These are phyloP conservation scores for Pittosporum tobira DNA, from an alignment of 129 eudicot species.

Conservation along the genomic window DNA sequence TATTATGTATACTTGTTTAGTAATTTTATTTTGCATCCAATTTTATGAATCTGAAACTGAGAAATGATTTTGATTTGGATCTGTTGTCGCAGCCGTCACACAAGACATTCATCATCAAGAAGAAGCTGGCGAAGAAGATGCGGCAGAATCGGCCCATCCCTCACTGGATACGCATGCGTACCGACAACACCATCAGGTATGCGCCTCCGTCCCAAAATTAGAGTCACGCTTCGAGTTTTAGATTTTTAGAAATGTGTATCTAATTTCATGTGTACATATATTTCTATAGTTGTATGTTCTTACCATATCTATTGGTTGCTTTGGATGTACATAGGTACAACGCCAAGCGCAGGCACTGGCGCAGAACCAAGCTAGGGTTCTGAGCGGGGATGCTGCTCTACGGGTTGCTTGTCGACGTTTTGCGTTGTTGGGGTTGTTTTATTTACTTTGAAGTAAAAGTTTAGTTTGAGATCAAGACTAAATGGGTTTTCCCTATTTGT, in stretches of 20 bases:
- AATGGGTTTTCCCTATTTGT: neutral
- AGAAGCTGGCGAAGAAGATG: constrained; percentile 94
- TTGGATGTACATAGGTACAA: constrained; percentile 63
- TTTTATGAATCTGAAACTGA: no score
- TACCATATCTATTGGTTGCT: no score
- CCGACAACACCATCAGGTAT: constrained; percentile 78
- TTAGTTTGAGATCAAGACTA: neutral
- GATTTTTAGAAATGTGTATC: no score
- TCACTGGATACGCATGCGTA: constrained; percentile 89
- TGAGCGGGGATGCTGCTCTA: constrained; percentile 14
- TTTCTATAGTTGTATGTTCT: no score
- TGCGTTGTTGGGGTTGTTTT: neutral
- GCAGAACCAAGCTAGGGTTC: constrained; percentile 97
- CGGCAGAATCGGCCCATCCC: constrained; percentile 95
- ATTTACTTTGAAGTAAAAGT: neutral
- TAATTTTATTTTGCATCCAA: no score
- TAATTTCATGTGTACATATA: no score
- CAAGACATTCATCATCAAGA: constrained; percentile 81
- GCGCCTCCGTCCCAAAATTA: neutral
- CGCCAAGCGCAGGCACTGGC: constrained; percentile 97
- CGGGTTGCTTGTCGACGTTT: no score
- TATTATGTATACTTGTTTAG: neutral
- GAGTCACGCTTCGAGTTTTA: no score
- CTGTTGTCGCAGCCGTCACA: constrained; percentile 90
- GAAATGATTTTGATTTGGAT: no score